A percentile compares a stretch with the other conserved stretches of the same genome.
phyloP scores from a whole-genome alignment of 2,329 filamentous ascomycete species.

The Camillea tinctor region DNA sequence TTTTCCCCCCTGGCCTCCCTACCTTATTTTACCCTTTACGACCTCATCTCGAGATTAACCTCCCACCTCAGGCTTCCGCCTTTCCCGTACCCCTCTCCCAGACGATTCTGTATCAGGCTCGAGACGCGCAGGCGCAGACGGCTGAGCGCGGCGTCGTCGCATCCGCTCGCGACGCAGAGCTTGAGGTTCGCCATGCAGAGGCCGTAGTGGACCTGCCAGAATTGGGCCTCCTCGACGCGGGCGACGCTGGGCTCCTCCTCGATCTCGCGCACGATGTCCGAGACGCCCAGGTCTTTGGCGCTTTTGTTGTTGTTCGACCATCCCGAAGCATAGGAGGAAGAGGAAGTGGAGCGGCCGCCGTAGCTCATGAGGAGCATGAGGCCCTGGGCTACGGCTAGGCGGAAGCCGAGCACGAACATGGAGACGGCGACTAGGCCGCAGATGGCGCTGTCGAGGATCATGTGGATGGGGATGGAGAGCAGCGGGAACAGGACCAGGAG shows the following conservation, averaged over 20 bases:
- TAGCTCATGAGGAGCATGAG: constrained; percentile 97
- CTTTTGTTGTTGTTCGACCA: constrained; percentile 28
- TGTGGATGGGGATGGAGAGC: constrained; percentile 75
- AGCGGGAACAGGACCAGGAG: constrained; percentile 80
- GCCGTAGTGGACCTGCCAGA: constrained; percentile 99
- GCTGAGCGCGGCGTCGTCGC: constrained; percentile 67
- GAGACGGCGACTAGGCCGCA: constrained; percentile 78
- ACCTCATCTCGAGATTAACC: constrained; percentile 77
- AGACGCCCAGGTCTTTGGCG: constrained; percentile 54
- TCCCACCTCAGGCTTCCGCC: constrained; percentile 85
- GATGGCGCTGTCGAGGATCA: constrained; percentile 79
- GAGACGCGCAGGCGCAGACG: constrained; percentile 74
- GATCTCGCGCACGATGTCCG: constrained; percentile 80
- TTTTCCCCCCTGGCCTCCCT: not conserved
- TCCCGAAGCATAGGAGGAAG: too few species aligned
- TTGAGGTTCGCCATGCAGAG: constrained; percentile 94
- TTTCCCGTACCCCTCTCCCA: constrained; percentile 84
- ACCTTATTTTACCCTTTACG: not conserved
- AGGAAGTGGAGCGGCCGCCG: constrained; percentile 34
- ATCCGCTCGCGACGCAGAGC: constrained; percentile 64
- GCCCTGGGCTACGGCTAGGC: constrained; percentile 81
- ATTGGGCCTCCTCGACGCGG: constrained; percentile 83
- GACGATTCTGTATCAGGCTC: constrained; percentile 76
- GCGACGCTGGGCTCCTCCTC: constrained; percentile 74
- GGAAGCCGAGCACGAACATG: constrained; percentile 85